Percentiles rank a stretch among this genome's conserved stretches.
phyloP scores from a whole-genome alignment of 352 stramenopile species.

The Globisporangium echinulatum region DNA sequence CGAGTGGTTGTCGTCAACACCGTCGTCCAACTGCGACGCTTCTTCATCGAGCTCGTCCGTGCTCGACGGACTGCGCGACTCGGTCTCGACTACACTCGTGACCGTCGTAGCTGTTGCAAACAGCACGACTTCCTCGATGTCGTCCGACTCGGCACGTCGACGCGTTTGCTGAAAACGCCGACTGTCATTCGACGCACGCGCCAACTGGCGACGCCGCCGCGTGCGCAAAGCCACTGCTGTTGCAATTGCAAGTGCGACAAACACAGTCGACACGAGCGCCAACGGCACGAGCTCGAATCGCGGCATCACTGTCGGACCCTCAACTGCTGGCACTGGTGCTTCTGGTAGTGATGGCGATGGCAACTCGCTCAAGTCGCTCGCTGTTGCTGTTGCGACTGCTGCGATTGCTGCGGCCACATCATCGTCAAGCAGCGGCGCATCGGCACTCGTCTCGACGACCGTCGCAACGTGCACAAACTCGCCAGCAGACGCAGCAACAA shows the following conservation, averaged over 20 bases:
- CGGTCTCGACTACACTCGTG: no score
- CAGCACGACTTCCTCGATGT: slow-evolving; percentile 37
- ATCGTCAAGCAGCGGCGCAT: no score
- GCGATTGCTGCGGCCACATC: no score
- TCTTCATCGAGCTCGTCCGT: background rate
- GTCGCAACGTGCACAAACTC: no score
- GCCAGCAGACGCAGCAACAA: no score
- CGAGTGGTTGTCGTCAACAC: background rate
- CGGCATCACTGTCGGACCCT: slow-evolving; percentile 1
- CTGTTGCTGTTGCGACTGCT: no score
- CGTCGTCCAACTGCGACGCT: background rate
- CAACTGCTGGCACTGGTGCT: background rate
- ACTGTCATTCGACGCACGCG: background rate
- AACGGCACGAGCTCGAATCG: slow-evolving; percentile 3
- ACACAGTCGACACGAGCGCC: slow-evolving; percentile 3
- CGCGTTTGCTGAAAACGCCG: slow-evolving; percentile 7
- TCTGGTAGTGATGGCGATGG: no score
- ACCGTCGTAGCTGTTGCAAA: slow-evolving; percentile 7
- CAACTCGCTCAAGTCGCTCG: no score
- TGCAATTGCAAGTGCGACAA: slow-evolving; percentile 14
- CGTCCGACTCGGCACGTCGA: slow-evolving; percentile 8
- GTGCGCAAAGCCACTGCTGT: slow-evolving; percentile 22
- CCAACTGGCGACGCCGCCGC: slow-evolving; percentile 14
- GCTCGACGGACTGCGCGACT: background rate
- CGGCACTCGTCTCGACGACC: background rate